Evolutionary conservation across 768 basidiomycete species (phyloP).

Genomic region (Mycena venus): DNA sequence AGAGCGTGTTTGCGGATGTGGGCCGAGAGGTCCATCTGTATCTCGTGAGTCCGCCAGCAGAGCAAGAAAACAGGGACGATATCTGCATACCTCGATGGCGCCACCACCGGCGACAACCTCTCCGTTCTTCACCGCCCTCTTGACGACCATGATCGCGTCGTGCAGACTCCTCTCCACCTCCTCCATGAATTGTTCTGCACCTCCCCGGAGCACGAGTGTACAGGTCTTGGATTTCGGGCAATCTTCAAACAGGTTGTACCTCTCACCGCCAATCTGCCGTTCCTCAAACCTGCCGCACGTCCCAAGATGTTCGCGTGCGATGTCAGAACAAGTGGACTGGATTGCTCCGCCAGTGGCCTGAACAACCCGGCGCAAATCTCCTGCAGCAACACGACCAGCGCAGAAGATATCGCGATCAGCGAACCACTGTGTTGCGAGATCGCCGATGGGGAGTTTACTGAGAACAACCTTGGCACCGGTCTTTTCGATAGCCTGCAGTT

Average conservation of each 20-base stretch:
- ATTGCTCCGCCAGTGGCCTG: constrained; percentile 96
- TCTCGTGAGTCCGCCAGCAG: not conserved
- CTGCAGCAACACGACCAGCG: constrained; percentile 93
- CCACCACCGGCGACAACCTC: constrained; percentile 98
- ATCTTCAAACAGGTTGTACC: constrained; percentile 95
- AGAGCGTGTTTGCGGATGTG: constrained; percentile 92
- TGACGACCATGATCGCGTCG: constrained; percentile 99
- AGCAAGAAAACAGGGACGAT: not conserved
- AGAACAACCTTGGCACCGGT: constrained; percentile 98
- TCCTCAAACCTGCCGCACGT: constrained; percentile 95
- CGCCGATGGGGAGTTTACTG: constrained; percentile 98
- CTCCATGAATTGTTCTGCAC: constrained; percentile 98
- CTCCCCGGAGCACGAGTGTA: constrained; percentile 93
- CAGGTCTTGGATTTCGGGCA: constrained; percentile 97
- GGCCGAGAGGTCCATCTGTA: constrained; percentile 97
- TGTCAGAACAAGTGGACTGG: constrained; percentile 96
- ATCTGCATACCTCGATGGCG: constrained; percentile 84
- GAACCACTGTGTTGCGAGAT: constrained; percentile 99
- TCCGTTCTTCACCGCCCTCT: constrained; percentile 94
- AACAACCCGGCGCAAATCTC: constrained; percentile 92
- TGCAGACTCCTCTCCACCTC: constrained; percentile 98
- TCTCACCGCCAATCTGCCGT: constrained; percentile 94
- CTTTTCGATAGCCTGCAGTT: constrained; percentile 94
- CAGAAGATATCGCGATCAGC: constrained; percentile 99
- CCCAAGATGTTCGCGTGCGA: constrained; percentile 89